phyloP scores from a whole-genome alignment of 305 asterid genomes.

The Fraxinus nigra region DNA sequence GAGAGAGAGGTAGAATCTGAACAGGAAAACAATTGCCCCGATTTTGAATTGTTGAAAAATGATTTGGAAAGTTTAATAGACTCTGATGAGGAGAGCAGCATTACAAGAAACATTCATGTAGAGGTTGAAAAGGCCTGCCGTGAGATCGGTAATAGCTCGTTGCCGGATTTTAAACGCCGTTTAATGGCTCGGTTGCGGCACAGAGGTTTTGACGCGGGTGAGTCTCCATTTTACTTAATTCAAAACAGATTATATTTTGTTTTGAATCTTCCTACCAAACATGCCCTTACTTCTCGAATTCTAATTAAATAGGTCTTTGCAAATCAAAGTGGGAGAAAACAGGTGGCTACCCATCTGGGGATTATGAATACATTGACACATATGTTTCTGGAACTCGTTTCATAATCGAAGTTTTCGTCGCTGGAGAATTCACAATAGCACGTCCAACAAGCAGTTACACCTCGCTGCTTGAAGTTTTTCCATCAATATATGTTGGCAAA shows the following conservation, averaged over 20 bases:
- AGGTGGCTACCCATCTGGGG: slow-evolving; percentile 46
- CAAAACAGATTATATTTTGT: neutral
- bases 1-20: slow-evolving; percentile 20
- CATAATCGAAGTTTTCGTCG: slow-evolving; percentile 50
- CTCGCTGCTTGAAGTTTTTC: slow-evolving; percentile 42
- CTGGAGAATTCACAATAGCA: slow-evolving; percentile 67
- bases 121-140: slow-evolving; percentile 40
- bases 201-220: slow-evolving; percentile 76
- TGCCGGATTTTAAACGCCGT: slow-evolving; percentile 55
- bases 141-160: slow-evolving; percentile 22
- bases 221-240: slow-evolving; percentile 1
- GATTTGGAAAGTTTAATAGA: slow-evolving; percentile 33
- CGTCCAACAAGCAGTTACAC: slow-evolving; percentile 49
- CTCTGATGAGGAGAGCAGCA: slow-evolving; percentile 16
- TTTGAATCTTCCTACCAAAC: neutral
- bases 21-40: slow-evolving; percentile 17
- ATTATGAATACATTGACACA: slow-evolving; percentile 66
- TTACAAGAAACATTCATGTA: slow-evolving; percentile 21
- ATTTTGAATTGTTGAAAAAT: slow-evolving; percentile 30
- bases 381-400: slow-evolving; percentile 41
- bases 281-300: neutral
- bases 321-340: slow-evolving; percentile 81
- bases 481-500: slow-evolving; percentile 47
- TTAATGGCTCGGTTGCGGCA: slow-evolving; percentile 63
- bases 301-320: slow-evolving; percentile 57